phyloP scores from a whole-genome alignment of 495 filamentous ascomycete genomes.

The Xylaria grammica region DNA sequence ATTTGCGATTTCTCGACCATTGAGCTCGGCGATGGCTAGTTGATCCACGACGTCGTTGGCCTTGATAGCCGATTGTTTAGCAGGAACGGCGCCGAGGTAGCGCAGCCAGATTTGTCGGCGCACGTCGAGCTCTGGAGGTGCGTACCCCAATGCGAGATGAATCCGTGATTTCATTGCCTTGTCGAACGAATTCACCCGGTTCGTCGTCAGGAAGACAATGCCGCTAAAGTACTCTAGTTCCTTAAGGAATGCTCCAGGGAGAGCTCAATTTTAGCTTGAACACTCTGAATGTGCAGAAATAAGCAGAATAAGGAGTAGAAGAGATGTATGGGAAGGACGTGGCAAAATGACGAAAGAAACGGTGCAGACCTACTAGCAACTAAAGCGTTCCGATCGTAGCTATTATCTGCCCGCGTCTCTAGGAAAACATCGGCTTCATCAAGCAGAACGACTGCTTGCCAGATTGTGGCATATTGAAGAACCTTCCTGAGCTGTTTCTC shows the following conservation, averaged over 20 bases:
- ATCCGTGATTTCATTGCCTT: constrained; percentile 60
- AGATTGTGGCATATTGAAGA: constrained; percentile 68
- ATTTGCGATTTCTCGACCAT: constrained; percentile 71
- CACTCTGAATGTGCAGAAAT: not conserved
- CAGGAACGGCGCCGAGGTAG: constrained; percentile 29
- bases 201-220: constrained; percentile 57
- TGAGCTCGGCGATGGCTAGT: constrained; percentile 55
- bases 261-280: constrained; percentile 63
- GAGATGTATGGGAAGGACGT: not conserved
- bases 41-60: constrained; percentile 33
- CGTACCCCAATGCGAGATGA: constrained; percentile 46
- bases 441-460: constrained; percentile 55
- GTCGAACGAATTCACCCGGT: constrained; percentile 57
- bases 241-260: constrained; percentile 58
- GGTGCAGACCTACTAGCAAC: constrained; percentile 44
- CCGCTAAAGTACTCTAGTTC: constrained; percentile 54
- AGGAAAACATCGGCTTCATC: constrained; percentile 58
- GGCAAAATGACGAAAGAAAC: not conserved
- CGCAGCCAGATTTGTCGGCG: constrained; percentile 39
- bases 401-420: constrained; percentile 43
- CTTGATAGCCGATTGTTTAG: constrained; percentile 22
- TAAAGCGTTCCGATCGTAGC: constrained; percentile 49
- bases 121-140: constrained; percentile 30
- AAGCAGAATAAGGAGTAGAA: not conserved
- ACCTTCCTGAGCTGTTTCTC: constrained; percentile 79